Evolutionary conservation across 768 basidiomycete species (phyloP).

Genomic region (Multifurca ochricompacta): DNA sequence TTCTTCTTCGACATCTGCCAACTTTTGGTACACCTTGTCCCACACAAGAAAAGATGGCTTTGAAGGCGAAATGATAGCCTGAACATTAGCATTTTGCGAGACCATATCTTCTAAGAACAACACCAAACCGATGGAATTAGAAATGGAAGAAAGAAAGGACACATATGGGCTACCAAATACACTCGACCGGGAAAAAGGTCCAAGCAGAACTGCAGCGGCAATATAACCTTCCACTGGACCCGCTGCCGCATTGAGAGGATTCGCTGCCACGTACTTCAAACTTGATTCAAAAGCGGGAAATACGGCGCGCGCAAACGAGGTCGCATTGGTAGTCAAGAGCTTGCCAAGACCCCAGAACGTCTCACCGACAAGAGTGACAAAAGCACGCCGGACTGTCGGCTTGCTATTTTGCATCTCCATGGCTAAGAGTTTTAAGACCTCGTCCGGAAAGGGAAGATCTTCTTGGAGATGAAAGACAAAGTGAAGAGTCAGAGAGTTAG

Average conservation of each 20-base stretch:
- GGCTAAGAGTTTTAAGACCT: constrained; percentile 41
- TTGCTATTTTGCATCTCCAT: constrained; percentile 73
- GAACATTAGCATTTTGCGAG: constrained; percentile 40
- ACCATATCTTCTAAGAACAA: constrained; percentile 38
- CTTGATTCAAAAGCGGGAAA: constrained; percentile 58
- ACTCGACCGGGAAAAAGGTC: constrained; percentile 44
- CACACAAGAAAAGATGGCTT: constrained; percentile 84
- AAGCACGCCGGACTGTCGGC: constrained; percentile 50
- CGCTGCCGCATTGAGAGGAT: constrained; percentile 48
- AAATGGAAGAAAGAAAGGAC: constrained; percentile 14
- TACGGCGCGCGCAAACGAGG: constrained; percentile 46
- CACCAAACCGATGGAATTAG: constrained; percentile 12
- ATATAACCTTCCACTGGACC: constrained; percentile 85
- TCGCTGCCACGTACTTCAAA: constrained; percentile 56
- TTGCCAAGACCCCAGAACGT: constrained; percentile 43
- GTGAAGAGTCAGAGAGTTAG: constrained; percentile 49
- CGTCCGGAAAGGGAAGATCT: constrained; percentile 35
- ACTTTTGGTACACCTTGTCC: constrained; percentile 81
- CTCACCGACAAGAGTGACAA: constrained; percentile 56
- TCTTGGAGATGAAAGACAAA: constrained; percentile 44
- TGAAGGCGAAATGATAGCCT: constrained; percentile 38
- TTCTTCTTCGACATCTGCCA: constrained; percentile 54
- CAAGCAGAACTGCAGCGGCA: constrained; percentile 58
- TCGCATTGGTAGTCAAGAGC: constrained; percentile 35
- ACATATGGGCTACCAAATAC: constrained; percentile 42